Conservation (phyloP, 371 early-diverging fungal species). For the Lichtheimia corymbifera region DNA sequence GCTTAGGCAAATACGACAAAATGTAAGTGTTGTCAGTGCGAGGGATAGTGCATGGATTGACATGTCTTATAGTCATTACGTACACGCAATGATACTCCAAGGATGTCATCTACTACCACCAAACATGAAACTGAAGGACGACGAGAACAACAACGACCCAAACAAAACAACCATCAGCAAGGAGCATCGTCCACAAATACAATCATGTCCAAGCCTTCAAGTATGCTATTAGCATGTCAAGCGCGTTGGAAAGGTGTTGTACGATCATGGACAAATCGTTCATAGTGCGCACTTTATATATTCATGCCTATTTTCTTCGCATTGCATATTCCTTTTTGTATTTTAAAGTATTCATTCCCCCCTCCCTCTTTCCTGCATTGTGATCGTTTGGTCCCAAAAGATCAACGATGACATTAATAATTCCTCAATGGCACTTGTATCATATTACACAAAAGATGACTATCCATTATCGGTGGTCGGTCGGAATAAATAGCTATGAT, state of each 20-base stretch:
- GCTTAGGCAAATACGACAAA: slow-evolving; percentile 23
- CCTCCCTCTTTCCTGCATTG: no score
- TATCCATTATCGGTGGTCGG: no score
- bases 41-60: not conserved
- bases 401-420: no score
- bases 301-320: no score
- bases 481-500: no score
- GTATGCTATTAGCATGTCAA: slow-evolving; percentile 4
- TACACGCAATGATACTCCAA: not conserved
- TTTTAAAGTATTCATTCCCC: no score
- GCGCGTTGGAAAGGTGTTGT: slow-evolving; percentile 5
- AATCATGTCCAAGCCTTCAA: slow-evolving; percentile 2
- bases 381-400: no score
- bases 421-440: no score
- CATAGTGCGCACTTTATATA: not conserved
- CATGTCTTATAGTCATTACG: not conserved
- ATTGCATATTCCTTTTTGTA: no score
- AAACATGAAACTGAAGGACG: not conserved
- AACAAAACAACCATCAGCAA: not conserved
- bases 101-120: not conserved
- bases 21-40: slow-evolving; percentile 13
- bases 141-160: not conserved
- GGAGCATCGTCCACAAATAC: not conserved
- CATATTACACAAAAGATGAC: no score
- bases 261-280: not conserved